Evolutionary conservation across 2,329 filamentous ascomycete genomes (phyloP), one percentile per base, ranked within the genome.

Genomic region (Diaporthe sp.): DNA sequence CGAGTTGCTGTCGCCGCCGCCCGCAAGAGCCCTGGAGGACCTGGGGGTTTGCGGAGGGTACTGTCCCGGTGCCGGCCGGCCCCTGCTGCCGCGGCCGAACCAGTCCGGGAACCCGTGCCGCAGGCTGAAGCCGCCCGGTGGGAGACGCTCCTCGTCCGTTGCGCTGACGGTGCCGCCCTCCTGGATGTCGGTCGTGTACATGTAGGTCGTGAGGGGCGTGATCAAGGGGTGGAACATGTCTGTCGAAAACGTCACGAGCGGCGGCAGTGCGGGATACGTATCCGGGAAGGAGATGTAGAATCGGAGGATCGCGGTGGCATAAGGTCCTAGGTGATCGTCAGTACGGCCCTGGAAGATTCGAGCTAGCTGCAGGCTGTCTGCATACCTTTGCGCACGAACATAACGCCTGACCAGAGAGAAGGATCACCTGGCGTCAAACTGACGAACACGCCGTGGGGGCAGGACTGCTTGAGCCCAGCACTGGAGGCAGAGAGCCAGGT

Each of bases 191-290:
- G 94, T 95, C 57, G 95, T 94, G 86, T 98, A 97, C 82, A 95
- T 97, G 85, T 98, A 97, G 4, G 95, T 98, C n/a, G 95, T 98
- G 77, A 97, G 89, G 51, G 97, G 96, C 10, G 96, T 95, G 79
- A 98, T 93, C 57, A 99, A 89, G 25, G 96, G 96, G 83, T 99
- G 96, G 84, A 98, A 99, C 79, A 98, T 93, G 82, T 98, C 96
- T 79, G 95, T 97, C 61, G 92, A 91, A 84, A 99, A 98, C 73
- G 93, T 96, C 78, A 99, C 91, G 25, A 96, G 88, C 13, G 97
- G 97, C 70, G 96, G 94, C 28, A 94, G 86, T 71, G 89, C 86
- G 17, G 96, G 96, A 82, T 97, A 98, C 53, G 90, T 89, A 76
- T 93, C 88, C 49, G 96, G 94, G 80, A 98, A 98, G 34, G 93